A percentile compares a stretch with the other conserved stretches of the same genome.
Conservation (phyloP, 495 filamentous ascomycete species). For the Sporormia fimetaria region DNA sequence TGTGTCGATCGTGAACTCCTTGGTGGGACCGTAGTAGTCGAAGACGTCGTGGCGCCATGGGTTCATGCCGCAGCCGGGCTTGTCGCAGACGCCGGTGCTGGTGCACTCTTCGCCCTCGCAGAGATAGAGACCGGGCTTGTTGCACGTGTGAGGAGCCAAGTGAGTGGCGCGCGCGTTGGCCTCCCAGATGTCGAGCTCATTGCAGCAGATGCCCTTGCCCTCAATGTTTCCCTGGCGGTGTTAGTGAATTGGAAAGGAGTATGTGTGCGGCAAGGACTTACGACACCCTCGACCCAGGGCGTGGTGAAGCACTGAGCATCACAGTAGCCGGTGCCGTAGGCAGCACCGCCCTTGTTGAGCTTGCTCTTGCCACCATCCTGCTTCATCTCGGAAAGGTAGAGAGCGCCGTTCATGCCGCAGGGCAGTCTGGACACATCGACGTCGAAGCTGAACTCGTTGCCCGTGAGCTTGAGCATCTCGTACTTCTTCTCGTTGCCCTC, state of each 20-base stretch:
- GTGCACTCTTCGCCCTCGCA: constrained; percentile 50
- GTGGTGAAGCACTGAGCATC: constrained; percentile 51
- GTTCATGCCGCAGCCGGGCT: constrained; percentile 75
- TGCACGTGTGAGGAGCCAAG: constrained; percentile 55
- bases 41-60: constrained; percentile 53
- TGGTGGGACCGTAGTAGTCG: constrained; percentile 49
- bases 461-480: constrained; percentile 46
- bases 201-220: constrained; percentile 59
- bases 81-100: constrained; percentile 51
- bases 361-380: constrained; percentile 36
- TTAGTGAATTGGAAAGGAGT: not conserved
- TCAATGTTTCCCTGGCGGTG: constrained; percentile 60
- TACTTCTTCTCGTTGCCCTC: constrained; percentile 44
- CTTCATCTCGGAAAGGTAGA: constrained; percentile 57
- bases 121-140: constrained; percentile 41
- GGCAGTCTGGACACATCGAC: constrained; percentile 51
- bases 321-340: constrained; percentile 61
- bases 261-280: constrained; percentile 26
- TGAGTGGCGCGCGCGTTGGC: constrained; percentile 51
- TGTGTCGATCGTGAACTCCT: constrained; percentile 47
- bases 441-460: constrained; percentile 51
- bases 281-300: constrained; percentile 44
- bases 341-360: constrained; percentile 47
- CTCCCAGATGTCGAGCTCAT: constrained; percentile 66
- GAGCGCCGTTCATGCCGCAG: constrained; percentile 59